Conservation (phyloP, 305 asterid species). For the Withania somnifera region DNA sequence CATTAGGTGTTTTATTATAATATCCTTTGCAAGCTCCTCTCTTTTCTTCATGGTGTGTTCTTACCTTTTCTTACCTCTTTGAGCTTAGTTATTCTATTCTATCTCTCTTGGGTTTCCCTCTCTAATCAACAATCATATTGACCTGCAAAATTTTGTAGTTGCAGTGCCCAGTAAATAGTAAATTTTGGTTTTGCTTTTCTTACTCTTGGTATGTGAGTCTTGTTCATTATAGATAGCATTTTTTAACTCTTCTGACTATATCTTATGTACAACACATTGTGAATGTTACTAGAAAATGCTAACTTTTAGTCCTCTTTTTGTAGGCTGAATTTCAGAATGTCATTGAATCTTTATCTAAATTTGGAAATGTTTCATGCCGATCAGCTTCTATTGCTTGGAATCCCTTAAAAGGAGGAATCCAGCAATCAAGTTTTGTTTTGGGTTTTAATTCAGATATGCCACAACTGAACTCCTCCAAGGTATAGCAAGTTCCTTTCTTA, state of each 20-base stretch:
- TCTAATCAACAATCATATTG: neutral
- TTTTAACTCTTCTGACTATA: neutral
- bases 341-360: slow-evolving; percentile 63
- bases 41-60: neutral
- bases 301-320: slow-evolving; percentile 3
- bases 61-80: neutral
- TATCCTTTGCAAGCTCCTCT: neutral
- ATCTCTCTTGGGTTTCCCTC: neutral
- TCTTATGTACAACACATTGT: neutral
- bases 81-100: neutral
- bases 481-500: slow-evolving; percentile 8
- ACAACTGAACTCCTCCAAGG: slow-evolving; percentile 77
- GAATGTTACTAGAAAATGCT: neutral
- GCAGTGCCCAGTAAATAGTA: neutral
- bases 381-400: slow-evolving; percentile 89
- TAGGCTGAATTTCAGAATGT: slow-evolving; percentile 88
- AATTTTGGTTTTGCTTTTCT: too few relatives aligned
- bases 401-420: slow-evolving; percentile 56
- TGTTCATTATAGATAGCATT: neutral
- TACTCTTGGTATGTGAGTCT: too few relatives aligned
- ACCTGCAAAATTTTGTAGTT: neutral
- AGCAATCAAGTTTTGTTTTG: slow-evolving; percentile 62
- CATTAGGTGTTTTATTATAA: neutral
- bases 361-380: slow-evolving; percentile 47
- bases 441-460: slow-evolving; percentile 62